Base-by-base conservation (phyloP, 768 basidiomycete genomes). In the Leucogyrophana mollusca region DNA sequence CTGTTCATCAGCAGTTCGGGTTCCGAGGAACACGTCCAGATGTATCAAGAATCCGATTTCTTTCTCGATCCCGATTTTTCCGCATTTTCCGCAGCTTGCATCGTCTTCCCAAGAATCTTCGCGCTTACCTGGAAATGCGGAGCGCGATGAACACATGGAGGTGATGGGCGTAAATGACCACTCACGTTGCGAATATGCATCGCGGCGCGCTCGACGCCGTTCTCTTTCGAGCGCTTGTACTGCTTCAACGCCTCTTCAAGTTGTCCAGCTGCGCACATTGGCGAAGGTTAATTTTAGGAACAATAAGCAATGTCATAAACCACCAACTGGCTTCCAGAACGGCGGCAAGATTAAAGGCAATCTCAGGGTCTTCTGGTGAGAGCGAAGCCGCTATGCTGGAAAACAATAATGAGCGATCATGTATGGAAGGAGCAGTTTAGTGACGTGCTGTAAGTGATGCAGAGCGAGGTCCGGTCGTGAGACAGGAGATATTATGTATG, bases 281-380 rank as follows among this genome's bases (percentile, higher is more conserved):
- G 59, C 34, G 47, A 56, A 46, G 50, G 54, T 52, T 53, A 68
- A 61, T 54, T 65, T 60, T 60, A 58, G 57, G 55, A 56, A 68
- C 64, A 71, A 67, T 67, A 62, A 61, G 60, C 48, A 49, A 50
- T 49, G 50, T 46, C 54, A 52, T 45, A 40, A 33, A 58, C 49
- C 46, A 75, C 84, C 56, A 56, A 90, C 91, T 80, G 46, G 91
- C 90, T 82, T 94, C 91, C 50, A 93, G 76, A 56, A 94, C 89
- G 36, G 90, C 91, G 41, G 87, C 91, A 48, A 91, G 79, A 71
- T 94, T 94, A 75, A 92, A 94, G 13, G 88, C 84, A 59, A 93
- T 90, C 64, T 94, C 91, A 63, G 87, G 84, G 73, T 94, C 91
- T 64, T 90, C 87, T 37, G 91, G 91, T 49, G 85, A 78, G 56